phyloP scores from a whole-genome alignment of 2,329 filamentous ascomycete species.

The Aspergillus puulaauensis region DNA sequence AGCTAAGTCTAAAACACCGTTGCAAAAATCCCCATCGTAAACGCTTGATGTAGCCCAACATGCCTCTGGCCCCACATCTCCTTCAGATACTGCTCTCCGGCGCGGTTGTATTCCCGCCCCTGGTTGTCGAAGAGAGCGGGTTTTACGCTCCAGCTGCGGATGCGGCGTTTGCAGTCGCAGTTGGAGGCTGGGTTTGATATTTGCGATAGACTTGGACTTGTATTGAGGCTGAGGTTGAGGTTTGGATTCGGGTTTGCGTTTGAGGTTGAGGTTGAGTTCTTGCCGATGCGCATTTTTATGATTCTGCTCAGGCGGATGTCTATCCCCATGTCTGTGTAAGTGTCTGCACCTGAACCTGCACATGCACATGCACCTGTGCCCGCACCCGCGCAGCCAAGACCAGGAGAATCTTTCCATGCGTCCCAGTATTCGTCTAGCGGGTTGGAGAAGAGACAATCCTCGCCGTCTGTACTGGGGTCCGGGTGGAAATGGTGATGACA shows the following conservation, averaged over 20 bases:
- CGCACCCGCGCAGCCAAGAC: slow-evolving; percentile 14
- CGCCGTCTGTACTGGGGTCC: neutral
- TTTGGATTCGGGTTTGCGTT: neutral
- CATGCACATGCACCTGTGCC: neutral
- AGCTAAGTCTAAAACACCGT: slow-evolving; percentile 13
- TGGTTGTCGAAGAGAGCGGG: slow-evolving; percentile 28
- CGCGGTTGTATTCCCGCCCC: slow-evolving; percentile 24
- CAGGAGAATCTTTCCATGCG: slow-evolving; percentile 25
- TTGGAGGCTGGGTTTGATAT: neutral
- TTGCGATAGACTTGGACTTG: neutral
- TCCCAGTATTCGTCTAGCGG: slow-evolving; percentile 29
- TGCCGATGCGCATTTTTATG: neutral
- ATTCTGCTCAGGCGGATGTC: neutral
- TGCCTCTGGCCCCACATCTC: slow-evolving; percentile 30
- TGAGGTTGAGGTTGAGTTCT: neutral
- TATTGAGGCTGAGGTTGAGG: neutral
- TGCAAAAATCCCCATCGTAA: slow-evolving; percentile 20
- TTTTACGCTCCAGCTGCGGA: slow-evolving; percentile 29
- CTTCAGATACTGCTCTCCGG: slow-evolving; percentile 27
- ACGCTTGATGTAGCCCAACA: slow-evolving; percentile 23
- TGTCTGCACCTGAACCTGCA: neutral
- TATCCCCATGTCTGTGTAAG: neutral
- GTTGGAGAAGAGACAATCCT: slow-evolving; percentile 25
- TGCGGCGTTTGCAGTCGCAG: slow-evolving; percentile 26
- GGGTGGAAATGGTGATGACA: slow-evolving; percentile 19